Percentiles rank a stretch among this genome's conserved stretches.
Conservation (phyloP, 129 eudicot genomes). For the Flaveria sonorensis region DNA sequence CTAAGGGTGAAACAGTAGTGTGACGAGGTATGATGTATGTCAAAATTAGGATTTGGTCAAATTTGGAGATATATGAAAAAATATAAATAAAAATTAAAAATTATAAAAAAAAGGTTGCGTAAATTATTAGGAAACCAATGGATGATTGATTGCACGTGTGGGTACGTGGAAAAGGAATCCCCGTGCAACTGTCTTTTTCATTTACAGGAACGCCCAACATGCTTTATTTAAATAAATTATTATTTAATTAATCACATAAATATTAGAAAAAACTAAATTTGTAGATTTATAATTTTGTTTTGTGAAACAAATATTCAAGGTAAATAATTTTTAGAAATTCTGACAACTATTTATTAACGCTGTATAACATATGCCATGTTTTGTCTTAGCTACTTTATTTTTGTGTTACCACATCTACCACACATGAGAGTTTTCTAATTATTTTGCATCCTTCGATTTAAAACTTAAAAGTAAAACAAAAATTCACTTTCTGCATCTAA, state of each 20-base stretch:
- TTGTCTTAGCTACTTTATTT: too few species aligned
- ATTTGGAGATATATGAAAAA: constrained; percentile 32
- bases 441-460: too few species aligned
- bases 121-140: constrained; percentile 38
- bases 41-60: constrained; percentile 38
- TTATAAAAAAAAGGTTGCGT: constrained; percentile 28
- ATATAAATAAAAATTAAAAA: neutral
- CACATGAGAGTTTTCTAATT: too few species aligned
- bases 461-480: too few species aligned
- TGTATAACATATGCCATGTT: too few species aligned
- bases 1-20: constrained; percentile 12
- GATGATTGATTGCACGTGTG: constrained; percentile 52
- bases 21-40: constrained; percentile 25
- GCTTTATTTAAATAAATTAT: constrained; percentile 18
- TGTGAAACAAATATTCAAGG: too few species aligned
- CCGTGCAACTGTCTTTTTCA: constrained; percentile 47
- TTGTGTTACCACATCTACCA: too few species aligned
- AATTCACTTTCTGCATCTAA: too few species aligned
- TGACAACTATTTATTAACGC: too few species aligned
- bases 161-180: constrained; percentile 47
- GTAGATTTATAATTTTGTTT: too few species aligned
- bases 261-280: too few species aligned
- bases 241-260: neutral
- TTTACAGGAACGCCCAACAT: constrained; percentile 38
- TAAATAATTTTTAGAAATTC: too few species aligned